Percentiles rank a stretch among this genome's conserved stretches.
phyloP scores from a whole-genome alignment of 1,284 basidiomycete genomes.

The Malassezia caprae region DNA sequence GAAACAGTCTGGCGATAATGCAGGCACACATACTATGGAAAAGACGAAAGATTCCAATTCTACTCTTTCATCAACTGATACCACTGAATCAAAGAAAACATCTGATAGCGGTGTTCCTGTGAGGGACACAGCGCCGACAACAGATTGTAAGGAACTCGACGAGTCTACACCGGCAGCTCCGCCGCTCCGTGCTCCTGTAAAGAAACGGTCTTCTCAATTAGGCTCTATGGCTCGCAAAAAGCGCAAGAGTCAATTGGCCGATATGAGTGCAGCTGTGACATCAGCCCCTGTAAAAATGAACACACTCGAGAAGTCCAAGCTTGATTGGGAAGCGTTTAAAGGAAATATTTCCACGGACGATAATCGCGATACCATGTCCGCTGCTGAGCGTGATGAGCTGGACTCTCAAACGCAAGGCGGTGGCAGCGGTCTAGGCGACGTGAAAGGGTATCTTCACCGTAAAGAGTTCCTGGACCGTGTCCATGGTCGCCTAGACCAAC shows the following conservation, averaged over 20 bases:
- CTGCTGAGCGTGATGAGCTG: conserved; percentile 37
- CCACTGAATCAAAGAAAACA: background rate
- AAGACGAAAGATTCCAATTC: background rate
- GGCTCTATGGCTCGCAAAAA: conserved; percentile 14
- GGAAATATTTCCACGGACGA: background rate
- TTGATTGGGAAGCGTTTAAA: conserved; percentile 37
- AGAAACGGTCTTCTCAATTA: conserved; percentile 12
- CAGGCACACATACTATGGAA: background rate
- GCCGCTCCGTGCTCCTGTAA: background rate
- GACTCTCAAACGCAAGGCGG: conserved; percentile 44
- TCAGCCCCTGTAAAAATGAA: conserved; percentile 38
- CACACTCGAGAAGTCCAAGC: conserved; percentile 45
- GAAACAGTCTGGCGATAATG: background rate
- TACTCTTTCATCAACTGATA: background rate
- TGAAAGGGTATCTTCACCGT: conserved; percentile 43
- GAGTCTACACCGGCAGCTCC: background rate
- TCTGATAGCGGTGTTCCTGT: background rate
- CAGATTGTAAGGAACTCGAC: background rate
- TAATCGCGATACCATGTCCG: conserved; percentile 16
- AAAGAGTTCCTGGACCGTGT: conserved; percentile 43
- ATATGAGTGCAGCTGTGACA: conserved; percentile 15
- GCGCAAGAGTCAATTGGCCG: conserved; percentile 14
- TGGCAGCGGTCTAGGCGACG: conserved; percentile 32
- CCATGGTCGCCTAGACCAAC: conserved; percentile 22
- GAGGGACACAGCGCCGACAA: background rate